These are phyloP conservation scores for Hyaloscypha variabilis DNA, from an alignment of 495 filamentous ascomycete species.

Conservation along the genomic window DNA sequence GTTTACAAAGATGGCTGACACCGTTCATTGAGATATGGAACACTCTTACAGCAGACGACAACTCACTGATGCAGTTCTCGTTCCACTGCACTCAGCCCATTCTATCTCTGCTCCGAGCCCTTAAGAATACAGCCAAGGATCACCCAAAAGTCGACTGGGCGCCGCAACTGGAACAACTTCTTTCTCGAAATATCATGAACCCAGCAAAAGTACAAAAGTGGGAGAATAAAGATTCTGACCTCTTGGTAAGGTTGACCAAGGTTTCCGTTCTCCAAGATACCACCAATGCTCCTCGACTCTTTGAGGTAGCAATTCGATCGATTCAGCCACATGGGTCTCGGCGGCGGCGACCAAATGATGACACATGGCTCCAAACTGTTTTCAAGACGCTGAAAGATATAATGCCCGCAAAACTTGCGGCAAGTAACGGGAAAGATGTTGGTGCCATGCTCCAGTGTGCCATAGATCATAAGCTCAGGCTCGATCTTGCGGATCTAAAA, in stretches of 20 bases:
- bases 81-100: constrained; percentile 24
- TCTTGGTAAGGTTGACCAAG: constrained; percentile 50
- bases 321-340: constrained; percentile 55
- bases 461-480: constrained; percentile 35
- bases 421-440: constrained; percentile 32
- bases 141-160: constrained; percentile 35
- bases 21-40: constrained; percentile 33
- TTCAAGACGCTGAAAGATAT: constrained; percentile 54
- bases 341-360: constrained; percentile 56
- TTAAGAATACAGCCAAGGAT: constrained; percentile 4
- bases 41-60: constrained; percentile 11
- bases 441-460: constrained; percentile 44
- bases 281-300: constrained; percentile 47
- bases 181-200: constrained; percentile 71
- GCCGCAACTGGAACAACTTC: constrained; percentile 57
- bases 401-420: constrained; percentile 23
- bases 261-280: constrained; percentile 37
- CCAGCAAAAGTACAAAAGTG: constrained; percentile 57
- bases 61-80: constrained; percentile 22
- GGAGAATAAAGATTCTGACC: constrained; percentile 18
- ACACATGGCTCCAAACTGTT: constrained; percentile 66
- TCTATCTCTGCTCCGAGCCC: constrained; percentile 24
- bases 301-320: constrained; percentile 58
- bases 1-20: constrained; percentile 17
- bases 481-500: constrained; percentile 40